Evolutionary conservation across 2,329 filamentous ascomycete species (phyloP), one percentile per base, ranked within the genome.

Genomic region (Thermothelomyces thermophilus): DNA sequence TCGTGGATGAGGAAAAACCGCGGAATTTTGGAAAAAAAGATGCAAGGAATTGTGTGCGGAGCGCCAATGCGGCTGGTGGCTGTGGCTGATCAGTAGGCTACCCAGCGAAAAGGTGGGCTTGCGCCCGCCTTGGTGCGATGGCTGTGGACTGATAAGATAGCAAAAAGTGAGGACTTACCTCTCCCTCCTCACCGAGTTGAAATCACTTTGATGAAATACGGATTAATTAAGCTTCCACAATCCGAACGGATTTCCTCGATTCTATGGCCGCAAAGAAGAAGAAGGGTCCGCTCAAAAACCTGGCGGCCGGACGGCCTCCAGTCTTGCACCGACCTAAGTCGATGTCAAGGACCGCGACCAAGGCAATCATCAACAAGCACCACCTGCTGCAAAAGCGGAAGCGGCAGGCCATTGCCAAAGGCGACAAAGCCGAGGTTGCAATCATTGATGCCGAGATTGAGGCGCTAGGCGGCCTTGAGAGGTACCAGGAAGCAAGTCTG

Each of bases 401-500:
- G 46, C 72, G 70, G 3, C 79, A 80, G 58, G 82, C 83, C 11
- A 53, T 72, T 22, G 67, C 70, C 14, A 72, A 72, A 43, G 80
- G 80, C 7, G 78, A 86, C 59, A 63, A 66, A 46, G 63, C 66
- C 1, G 70, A 73, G 49, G 73, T 71, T 34, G 65, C 67, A 4
- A 62, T 65, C 1, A 67, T 83, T 17, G 64, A 73, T 19, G 68
- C 71, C 1, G 72, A 84, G 58, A 77, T 86, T 40, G 66, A 74
- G 33, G 70, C 71, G 3, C 65, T 83, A 2, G 83, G 83, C 3
- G 83, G 83, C 0, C 69, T 86, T 20, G 71, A 79, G 45, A 73
- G 71, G 48, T 86, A 86, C 57, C 83, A 86, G 60, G 74, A 76
- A 58, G 83, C 83, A 24, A 86, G 83, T 63, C 71, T 86, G n/a